Evolutionary conservation across 1,284 basidiomycete species (phyloP).

Genomic region (Papiliotrema nemorosa): DNA sequence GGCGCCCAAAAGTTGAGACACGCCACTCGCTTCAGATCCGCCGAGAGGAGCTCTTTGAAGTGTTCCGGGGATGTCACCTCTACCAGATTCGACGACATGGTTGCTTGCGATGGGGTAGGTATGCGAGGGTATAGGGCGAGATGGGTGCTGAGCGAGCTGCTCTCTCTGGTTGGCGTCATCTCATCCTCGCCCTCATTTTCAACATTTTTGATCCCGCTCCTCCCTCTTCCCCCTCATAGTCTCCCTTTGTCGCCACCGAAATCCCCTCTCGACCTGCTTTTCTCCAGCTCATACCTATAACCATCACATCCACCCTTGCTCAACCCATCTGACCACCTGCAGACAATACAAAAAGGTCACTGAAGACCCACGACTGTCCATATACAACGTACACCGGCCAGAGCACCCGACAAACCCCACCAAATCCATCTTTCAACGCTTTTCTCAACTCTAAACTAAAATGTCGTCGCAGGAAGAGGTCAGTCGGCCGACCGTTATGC

Average conservation of each 20-base stretch:
- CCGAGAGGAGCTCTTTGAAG: slow-evolving; percentile 69
- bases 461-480: slow-evolving; percentile 36
- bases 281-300: no score
- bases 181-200: not conserved
- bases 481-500: not conserved
- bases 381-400: no score
- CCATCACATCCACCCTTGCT: no score
- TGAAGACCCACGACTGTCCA: no score
- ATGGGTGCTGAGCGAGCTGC: not conserved
- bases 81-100: slow-evolving; percentile 42
- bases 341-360: no score
- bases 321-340: no score
- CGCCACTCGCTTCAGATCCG: slow-evolving; percentile 72
- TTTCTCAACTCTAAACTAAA: no score
- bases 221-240: no score
- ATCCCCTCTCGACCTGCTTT: no score
- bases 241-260: no score
- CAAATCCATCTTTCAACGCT: no score
- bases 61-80: slow-evolving; percentile 63
- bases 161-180: not conserved
- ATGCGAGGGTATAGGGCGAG: not conserved
- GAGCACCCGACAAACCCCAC: no score
- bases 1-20: slow-evolving; percentile 89
- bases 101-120: not conserved
- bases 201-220: not conserved